Base-by-base conservation (phyloP, 768 basidiomycete genomes). In the Tephrocybe sp. region DNA sequence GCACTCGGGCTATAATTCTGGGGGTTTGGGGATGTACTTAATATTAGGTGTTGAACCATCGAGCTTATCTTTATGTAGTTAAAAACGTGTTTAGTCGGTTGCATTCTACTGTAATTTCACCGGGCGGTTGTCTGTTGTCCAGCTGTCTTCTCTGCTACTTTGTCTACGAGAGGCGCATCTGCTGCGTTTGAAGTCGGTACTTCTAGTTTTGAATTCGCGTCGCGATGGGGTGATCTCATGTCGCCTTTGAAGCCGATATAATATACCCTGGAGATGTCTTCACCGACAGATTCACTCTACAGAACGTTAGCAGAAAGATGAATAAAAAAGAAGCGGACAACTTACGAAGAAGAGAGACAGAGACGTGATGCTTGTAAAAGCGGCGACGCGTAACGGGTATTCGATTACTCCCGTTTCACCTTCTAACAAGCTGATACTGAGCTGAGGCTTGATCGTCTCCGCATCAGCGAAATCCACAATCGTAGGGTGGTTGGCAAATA, bases 201-300 rank as follows among this genome's bases (percentile, higher is more conserved):
- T 60, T 84, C 86, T 41, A 87, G 73, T 62, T 79, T 83, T 39
- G 76, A 78, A 28, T 76, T 76, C n/a, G 69, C 77, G 45, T 87
- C 85, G 54, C 78, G 83, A 55, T 76, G 74, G 15, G 67, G 64
- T 15, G 74, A 72, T 45, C 75, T 71, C 39, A 75, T 71, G 55
- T 90, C 87, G 34, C 91, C 92, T 63, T 83, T 87, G 74, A 94
- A 94, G 16, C 91, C 91, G 35, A 93, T 60, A 60, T 84, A 94
- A 61, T 87, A 94, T 30, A 93, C 66, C 21, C 86, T 71, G 3
- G 86, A 80, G 15, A 68, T 54, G 6, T 89, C 85, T 22, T 77
- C 85, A 5, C 87, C 88, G 4, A 73, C 74, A 2, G 89, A 72
- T 34, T 90, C 81, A 46, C 80, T 82, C 89, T 90, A 48, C 24